Evolutionary conservation across 306 rosid genomes (phyloP).

Genomic region (Dalbergia cochinchinensis): DNA sequence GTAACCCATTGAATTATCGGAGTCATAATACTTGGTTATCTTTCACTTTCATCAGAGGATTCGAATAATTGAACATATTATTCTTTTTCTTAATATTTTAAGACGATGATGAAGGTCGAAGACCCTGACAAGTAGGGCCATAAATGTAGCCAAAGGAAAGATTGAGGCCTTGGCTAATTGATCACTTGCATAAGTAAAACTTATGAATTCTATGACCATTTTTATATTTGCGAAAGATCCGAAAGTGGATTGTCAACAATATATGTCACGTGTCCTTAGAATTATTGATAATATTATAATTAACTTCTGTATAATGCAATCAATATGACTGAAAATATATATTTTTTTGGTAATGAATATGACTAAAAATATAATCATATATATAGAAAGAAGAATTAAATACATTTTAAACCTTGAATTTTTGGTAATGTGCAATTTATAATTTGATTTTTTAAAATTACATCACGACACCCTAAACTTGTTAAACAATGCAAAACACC

Average conservation of each 20-base stretch:
- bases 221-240: slow-evolving; percentile 3
- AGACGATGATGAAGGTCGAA: not conserved
- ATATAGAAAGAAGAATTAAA: no score
- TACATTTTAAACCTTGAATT: no score
- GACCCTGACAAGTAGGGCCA: not conserved
- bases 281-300: slow-evolving; percentile 44
- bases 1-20: slow-evolving; percentile 17
- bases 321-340: slow-evolving; percentile 29
- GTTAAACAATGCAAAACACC: no score
- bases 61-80: slow-evolving; percentile 40
- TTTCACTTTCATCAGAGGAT: slow-evolving; percentile 40
- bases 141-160: not conserved
- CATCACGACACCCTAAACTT: no score
- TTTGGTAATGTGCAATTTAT: no score
- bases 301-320: slow-evolving; percentile 22
- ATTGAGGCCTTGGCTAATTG: slow-evolving; percentile 1
- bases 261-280: slow-evolving; percentile 61
- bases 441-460: no score
- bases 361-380: no score
- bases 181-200: slow-evolving; percentile 35
- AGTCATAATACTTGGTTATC: slow-evolving; percentile 17
- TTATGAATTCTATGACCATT: slow-evolving; percentile 34
- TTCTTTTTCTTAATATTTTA: slow-evolving; percentile 22
- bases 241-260: slow-evolving; percentile 41
- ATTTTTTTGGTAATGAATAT: no score